Conservation (phyloP, 2,329 filamentous ascomycete species). For the Penicillium sp. region DNA sequence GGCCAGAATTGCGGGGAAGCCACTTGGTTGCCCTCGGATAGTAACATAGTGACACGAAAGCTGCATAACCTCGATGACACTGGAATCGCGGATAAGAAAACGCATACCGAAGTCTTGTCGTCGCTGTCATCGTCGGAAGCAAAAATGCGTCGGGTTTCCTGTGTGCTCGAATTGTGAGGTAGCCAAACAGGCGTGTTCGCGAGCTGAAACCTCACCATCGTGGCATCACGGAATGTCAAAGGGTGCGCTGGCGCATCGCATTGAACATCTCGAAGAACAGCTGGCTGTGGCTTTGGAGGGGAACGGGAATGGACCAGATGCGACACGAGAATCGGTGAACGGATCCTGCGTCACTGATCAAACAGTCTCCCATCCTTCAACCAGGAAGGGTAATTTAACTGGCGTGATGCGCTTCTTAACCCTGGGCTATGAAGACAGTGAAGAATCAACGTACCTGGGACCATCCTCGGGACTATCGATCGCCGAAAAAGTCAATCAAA, state of each 20-base stretch:
- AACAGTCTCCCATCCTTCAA: not conserved
- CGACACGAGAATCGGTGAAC: not conserved
- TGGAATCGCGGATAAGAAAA: conserved; percentile 15
- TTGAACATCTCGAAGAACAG: conserved; percentile 20
- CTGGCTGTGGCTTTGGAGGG: conserved; percentile 9
- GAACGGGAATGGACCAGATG: not conserved
- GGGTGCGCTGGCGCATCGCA: conserved; percentile 20
- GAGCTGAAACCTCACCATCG: conserved; percentile 18
- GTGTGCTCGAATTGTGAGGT: conserved; percentile 21
- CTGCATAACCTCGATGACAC: not conserved
- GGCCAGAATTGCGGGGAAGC: too few species aligned
- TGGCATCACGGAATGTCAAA: conserved; percentile 30
- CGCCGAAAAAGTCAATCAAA: conserved; percentile 13
- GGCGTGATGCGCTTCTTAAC: conserved; percentile 9
- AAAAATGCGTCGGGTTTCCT: conserved; percentile 23
- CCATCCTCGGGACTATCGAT: conserved; percentile 20
- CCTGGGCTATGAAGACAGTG: not conserved
- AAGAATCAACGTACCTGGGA: conserved; percentile 14
- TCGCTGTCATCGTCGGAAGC: conserved; percentile 26
- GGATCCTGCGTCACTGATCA: not conserved
- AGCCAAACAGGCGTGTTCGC: conserved; percentile 19
- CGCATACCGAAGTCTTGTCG: conserved; percentile 24
- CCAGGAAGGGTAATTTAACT: not conserved
- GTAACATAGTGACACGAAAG: too few species aligned
- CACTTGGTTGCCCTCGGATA: too few species aligned